Evolutionary conservation across 2,329 filamentous ascomycete genomes (phyloP), one percentile per base, ranked within the genome.

Genomic region (Hymenoscyphus salicellus): DNA sequence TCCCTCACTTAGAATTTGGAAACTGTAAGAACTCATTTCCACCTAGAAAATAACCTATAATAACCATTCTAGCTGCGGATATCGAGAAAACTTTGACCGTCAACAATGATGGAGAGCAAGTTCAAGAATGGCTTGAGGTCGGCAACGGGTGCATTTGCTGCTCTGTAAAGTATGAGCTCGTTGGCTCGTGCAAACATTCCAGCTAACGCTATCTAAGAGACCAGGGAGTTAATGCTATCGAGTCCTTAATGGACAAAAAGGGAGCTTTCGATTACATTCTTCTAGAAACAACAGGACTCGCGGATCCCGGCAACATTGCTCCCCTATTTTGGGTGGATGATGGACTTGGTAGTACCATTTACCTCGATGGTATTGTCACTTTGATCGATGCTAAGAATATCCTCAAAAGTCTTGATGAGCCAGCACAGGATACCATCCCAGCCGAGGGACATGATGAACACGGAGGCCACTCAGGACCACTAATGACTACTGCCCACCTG

Each of bases 271-370:
- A 99, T 79, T 99, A 98, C 79, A 98, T 99, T 69, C 84, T 99
- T 2, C 87, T 99, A 0, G 95, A 99, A 77, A 99, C 95, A 0
- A 98, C 95, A 0, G 95, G 95, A 0, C 84, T 99, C 5, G 95
- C 95, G 4, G 94, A 99, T 74, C 95, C 95, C 0, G 95, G 95
- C 1, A 98, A 98, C 73, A 87, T 99, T 60, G 95, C 95, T 0
- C 95, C 95, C 0, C 80, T 98, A 16, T 99, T 99, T 79, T 99
- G 95, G 95, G 89, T 99, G 30, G 95, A 99, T 72, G 94, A 98
- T 70, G 95, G 93, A 0, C 84, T 99, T 2, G 94, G 93, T 7
- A 97, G 93, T 77, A 93, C 90, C 43, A 97, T 99, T 72, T 99
- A 96, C 77, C 86, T 99, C 0, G 95, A 99, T 74, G 95, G 95